Evolutionary conservation across 148 eudicot genomes (phyloP).

Genomic region (Silene latifolia): DNA sequence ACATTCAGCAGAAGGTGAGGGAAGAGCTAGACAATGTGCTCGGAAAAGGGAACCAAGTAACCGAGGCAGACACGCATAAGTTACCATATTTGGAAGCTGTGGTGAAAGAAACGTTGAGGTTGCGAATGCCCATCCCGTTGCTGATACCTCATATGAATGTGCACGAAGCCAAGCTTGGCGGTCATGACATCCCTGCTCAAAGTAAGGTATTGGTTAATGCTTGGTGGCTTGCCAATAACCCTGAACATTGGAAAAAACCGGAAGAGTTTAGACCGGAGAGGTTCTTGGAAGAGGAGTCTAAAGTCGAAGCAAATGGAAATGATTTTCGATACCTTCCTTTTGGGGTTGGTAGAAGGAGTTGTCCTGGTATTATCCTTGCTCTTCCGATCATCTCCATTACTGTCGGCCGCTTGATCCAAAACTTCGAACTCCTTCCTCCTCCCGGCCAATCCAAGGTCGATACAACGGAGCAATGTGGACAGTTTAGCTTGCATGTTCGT

Average conservation of each 20-base stretch:
- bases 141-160: constrained; percentile 82
- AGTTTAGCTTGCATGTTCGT: constrained; percentile 51
- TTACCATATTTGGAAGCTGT: constrained; percentile 75
- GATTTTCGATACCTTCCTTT: constrained; percentile 70
- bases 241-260: constrained; percentile 61
- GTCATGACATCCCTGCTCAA: constrained; percentile 69
- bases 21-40: constrained; percentile 50
- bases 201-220: constrained; percentile 70
- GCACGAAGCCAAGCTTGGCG: constrained; percentile 52
- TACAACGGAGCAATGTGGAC: constrained; percentile 65
- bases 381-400: constrained; percentile 67
- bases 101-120: constrained; percentile 62
- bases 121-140: constrained; percentile 66
- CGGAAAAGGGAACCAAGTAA: constrained; percentile 50
- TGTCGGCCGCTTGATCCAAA: constrained; percentile 65
- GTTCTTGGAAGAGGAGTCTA: constrained; percentile 68
- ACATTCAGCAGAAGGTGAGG: constrained; percentile 56
- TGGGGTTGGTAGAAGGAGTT: constrained; percentile 72
- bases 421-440: constrained; percentile 64
- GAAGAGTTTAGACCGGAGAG: constrained; percentile 82
- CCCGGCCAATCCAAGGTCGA: constrained; percentile 60
- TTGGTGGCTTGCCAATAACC: constrained; percentile 79
- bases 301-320: constrained; percentile 70
- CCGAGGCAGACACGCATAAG: constrained; percentile 55
- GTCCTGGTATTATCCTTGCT: constrained; percentile 75